Evolutionary conservation across 2,329 filamentous ascomycete genomes (phyloP).

Genomic region (Phaeosphaeria sp.): DNA sequence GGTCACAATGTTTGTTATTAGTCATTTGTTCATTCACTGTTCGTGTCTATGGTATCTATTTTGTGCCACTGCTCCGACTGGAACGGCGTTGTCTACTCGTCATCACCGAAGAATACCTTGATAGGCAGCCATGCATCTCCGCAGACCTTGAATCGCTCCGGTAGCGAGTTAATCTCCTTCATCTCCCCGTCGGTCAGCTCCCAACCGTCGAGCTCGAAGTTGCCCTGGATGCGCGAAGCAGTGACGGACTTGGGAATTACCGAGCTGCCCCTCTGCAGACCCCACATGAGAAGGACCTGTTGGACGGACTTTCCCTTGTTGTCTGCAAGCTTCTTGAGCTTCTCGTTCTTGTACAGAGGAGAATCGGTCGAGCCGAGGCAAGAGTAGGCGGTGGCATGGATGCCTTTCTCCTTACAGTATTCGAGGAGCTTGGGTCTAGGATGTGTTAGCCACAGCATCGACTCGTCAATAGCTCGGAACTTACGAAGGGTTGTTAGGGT

Average conservation of each 20-base stretch:
- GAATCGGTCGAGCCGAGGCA: conserved; percentile 75
- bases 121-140: conserved; percentile 75
- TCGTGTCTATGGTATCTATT: neutral
- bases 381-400: conserved; percentile 77
- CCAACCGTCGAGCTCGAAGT: conserved; percentile 78
- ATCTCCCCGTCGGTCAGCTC: conserved; percentile 75
- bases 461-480: neutral
- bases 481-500: conserved; percentile 77
- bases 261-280: conserved; percentile 78
- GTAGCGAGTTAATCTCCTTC: conserved; percentile 68
- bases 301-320: conserved; percentile 71
- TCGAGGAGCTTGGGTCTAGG: conserved; percentile 71
- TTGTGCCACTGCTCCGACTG: neutral
- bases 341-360: conserved; percentile 70
- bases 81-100: conserved; percentile 61
- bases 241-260: conserved; percentile 88
- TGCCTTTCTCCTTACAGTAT: conserved; percentile 75
- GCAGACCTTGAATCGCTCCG: conserved; percentile 76
- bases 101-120: conserved; percentile 83
- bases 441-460: conserved; percentile 10
- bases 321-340: conserved; percentile 67
- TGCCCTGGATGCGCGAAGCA: conserved; percentile 73
- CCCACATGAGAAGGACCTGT: conserved; percentile 82
- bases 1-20: neutral
- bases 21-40: neutral